Conservation (phyloP, 2,329 filamentous ascomycete species). For the Diplocarpon rosae region DNA sequence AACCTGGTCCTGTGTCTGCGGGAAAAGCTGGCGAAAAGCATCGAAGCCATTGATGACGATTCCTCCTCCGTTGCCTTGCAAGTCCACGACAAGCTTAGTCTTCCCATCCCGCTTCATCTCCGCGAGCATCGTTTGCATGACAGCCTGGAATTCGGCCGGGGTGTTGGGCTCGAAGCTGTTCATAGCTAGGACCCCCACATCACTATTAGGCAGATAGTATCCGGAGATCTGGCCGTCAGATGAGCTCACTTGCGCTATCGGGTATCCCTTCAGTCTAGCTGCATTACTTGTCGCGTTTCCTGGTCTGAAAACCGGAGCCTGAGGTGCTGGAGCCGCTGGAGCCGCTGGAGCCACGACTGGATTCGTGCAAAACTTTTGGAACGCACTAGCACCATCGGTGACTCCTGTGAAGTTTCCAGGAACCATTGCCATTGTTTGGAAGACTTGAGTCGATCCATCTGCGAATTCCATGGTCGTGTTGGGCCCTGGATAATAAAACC, state of each 20-base stretch:
- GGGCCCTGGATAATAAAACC: constrained; percentile 29
- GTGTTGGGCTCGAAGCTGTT: constrained; percentile 16
- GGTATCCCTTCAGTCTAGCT: constrained; percentile 15
- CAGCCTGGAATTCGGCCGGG: constrained; percentile 18
- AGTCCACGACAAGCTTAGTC: constrained; percentile 51
- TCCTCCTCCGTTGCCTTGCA: constrained; percentile 49
- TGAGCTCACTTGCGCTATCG: constrained; percentile 17
- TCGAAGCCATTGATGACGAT: constrained; percentile 35
- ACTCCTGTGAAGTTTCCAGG: constrained; percentile 19
- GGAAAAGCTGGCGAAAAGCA: constrained; percentile 34
- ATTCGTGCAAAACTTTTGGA: constrained; percentile 16
- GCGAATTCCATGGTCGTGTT: constrained; percentile 29
- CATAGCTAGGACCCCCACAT: constrained; percentile 21
- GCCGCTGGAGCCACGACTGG: constrained; percentile 15
- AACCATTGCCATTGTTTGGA: constrained; percentile 28
- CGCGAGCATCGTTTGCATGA: constrained; percentile 32
- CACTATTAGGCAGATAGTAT: constrained; percentile 19
- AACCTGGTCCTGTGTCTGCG: constrained; percentile 11
- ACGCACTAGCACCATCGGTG: constrained; percentile 18
- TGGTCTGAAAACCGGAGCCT: background rate
- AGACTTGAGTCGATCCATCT: constrained; percentile 28
- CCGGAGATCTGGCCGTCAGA: constrained; percentile 18
- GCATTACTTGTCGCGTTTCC: constrained; percentile 2
- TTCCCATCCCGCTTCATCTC: constrained; percentile 36
- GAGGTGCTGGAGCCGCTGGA: constrained; percentile 8